A percentile compares a stretch with the other conserved stretches of the same genome.
Conservation (phyloP, 331 rosid species). For the Ulmus americana region DNA sequence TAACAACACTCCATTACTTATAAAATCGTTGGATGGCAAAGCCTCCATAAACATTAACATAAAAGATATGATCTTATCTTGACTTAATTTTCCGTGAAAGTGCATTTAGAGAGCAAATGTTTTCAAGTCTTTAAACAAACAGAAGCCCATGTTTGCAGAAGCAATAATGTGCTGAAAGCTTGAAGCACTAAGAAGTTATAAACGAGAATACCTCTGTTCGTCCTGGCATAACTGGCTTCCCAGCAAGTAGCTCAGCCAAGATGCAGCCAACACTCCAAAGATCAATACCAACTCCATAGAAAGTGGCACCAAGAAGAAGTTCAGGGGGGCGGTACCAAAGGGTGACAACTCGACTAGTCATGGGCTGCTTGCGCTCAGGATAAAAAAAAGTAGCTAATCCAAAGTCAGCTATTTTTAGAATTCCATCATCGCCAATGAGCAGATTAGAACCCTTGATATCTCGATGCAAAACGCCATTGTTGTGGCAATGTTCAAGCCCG, state of each 20-base stretch:
- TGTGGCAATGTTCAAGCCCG: constrained; percentile 98
- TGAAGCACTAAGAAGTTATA: neutral
- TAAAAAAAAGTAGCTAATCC: constrained; percentile 82
- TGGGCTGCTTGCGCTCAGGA: constrained; percentile 57
- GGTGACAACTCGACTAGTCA: constrained; percentile 98
- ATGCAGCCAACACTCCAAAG: constrained; percentile 99
- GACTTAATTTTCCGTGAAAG: neutral
- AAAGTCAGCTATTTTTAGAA: constrained; percentile 93
- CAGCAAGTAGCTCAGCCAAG: constrained; percentile 89
- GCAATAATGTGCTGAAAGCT: constrained; percentile 8
- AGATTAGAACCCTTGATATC: constrained; percentile 98
- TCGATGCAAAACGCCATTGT: constrained; percentile 83
- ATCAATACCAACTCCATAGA: constrained; percentile 72
- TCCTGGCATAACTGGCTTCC: constrained; percentile 99
- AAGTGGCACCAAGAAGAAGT: constrained; percentile 91
- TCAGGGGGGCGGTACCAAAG: constrained; percentile 99
- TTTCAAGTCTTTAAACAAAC: constrained; percentile 3
- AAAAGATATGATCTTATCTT: neutral
- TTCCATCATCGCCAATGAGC: constrained; percentile 80
- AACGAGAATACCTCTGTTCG: constrained; percentile 76
- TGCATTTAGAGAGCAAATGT: neutral
- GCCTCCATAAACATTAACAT: neutral
- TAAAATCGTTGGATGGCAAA: neutral
- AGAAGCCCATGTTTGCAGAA: constrained; percentile 15
- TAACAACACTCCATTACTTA: neutral